phyloP scores from a whole-genome alignment of 2,329 filamentous ascomycete species.

The Botrytis deweyae region DNA sequence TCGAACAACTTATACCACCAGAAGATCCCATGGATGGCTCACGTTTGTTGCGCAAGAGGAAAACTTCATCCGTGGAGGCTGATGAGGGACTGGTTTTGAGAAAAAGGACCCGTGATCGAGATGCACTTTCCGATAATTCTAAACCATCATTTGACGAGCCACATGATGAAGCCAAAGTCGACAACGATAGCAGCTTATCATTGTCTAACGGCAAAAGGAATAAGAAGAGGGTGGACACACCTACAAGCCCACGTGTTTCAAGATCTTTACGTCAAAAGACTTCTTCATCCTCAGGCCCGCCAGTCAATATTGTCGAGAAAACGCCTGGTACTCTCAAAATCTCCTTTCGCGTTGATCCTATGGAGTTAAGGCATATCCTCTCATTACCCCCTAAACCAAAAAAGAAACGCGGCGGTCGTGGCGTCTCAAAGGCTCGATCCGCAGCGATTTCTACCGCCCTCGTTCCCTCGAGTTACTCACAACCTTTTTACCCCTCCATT shows the following conservation, averaged over 20 bases:
- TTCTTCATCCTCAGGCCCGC: slow-evolving; percentile 44
- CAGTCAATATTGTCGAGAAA: slow-evolving; percentile 43
- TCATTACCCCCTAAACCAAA: slow-evolving; percentile 58
- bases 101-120: slow-evolving; percentile 46
- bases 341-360: slow-evolving; percentile 56
- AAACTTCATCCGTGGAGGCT: slow-evolving; percentile 67
- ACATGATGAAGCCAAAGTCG: slow-evolving; percentile 26
- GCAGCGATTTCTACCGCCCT: slow-evolving; percentile 36
- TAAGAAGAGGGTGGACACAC: slow-evolving; percentile 26
- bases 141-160: slow-evolving; percentile 24
- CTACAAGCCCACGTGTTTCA: slow-evolving; percentile 46
- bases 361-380: slow-evolving; percentile 60
- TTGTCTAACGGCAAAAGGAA: slow-evolving; percentile 28
- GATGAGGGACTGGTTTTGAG: slow-evolving; percentile 54
- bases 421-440: slow-evolving; percentile 44
- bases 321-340: slow-evolving; percentile 49
- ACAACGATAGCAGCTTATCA: slow-evolving; percentile 15
- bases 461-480: slow-evolving; percentile 34
- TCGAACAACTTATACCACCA: slow-evolving; percentile 69
- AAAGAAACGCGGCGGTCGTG: slow-evolving; percentile 48
- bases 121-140: slow-evolving; percentile 27
- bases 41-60: slow-evolving; percentile 78
- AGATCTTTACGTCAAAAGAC: slow-evolving; percentile 56
- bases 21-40: slow-evolving; percentile 75
- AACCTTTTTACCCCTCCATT: slow-evolving; percentile 55